Conservation (phyloP, 371 early-diverging fungal species). For the Choanephora cucurbitarum region DNA sequence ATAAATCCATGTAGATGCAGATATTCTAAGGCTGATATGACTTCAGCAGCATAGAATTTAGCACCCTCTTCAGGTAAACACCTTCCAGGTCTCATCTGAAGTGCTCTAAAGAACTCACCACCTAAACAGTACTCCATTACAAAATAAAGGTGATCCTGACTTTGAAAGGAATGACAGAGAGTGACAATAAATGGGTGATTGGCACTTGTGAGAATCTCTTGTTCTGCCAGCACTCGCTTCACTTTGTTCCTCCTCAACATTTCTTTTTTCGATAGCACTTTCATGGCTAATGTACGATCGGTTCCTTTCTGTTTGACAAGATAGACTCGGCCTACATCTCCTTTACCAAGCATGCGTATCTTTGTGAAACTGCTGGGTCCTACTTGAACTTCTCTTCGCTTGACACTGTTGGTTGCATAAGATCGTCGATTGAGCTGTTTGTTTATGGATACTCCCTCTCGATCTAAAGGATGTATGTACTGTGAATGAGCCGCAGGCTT, state of each 20-base stretch:
- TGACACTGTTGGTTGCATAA: slow-evolving; percentile 82
- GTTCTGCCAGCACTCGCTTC: slow-evolving; percentile 93
- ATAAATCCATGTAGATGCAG: slow-evolving; percentile 94
- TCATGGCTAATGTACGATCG: slow-evolving; percentile 87
- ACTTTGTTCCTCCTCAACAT: slow-evolving; percentile 96
- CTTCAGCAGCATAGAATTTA: slow-evolving; percentile 98
- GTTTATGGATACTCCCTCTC: not conserved
- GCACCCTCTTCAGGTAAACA: slow-evolving; percentile 85
- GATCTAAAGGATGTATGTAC: slow-evolving; percentile 8
- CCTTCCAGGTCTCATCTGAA: slow-evolving; percentile 84
- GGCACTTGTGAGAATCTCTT: slow-evolving; percentile 89
- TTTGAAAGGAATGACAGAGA: slow-evolving; percentile 95
- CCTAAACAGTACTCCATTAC: slow-evolving; percentile 99
- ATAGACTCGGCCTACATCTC: slow-evolving; percentile 96
- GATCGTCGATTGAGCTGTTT: slow-evolving; percentile 48
- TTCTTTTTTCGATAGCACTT: slow-evolving; percentile 88
- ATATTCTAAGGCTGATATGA: slow-evolving; percentile 89
- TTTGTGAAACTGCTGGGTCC: slow-evolving; percentile 70
- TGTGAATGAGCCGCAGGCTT: slow-evolving; percentile 13
- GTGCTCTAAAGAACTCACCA: slow-evolving; percentile 94
- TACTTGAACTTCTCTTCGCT: slow-evolving; percentile 61
- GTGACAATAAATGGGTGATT: slow-evolving; percentile 98
- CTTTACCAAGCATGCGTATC: slow-evolving; percentile 88
- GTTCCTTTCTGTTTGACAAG: slow-evolving; percentile 87
- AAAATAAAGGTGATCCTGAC: slow-evolving; percentile 91